These are phyloP conservation scores for Viridothelium virens DNA, from an alignment of 495 filamentous ascomycete species.

Conservation along the genomic window DNA sequence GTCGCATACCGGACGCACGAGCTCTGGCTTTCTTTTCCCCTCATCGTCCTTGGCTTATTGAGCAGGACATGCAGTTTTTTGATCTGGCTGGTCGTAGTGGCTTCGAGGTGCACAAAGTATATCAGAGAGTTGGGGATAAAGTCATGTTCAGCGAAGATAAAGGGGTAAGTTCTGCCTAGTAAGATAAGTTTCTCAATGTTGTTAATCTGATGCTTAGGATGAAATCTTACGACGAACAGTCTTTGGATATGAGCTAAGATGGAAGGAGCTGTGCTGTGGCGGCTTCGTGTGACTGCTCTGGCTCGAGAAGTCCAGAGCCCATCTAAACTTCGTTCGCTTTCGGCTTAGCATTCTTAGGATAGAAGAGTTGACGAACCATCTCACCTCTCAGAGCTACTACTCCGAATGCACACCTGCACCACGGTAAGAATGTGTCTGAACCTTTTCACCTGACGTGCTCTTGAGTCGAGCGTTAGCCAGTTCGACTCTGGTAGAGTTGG, in stretches of 20 bases:
- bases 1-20: slow-evolving; percentile 42
- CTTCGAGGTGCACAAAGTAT: slow-evolving; percentile 65
- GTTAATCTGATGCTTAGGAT: slow-evolving; percentile 27
- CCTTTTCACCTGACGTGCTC: too few relatives aligned
- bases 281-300: background rate
- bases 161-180: slow-evolving; percentile 45
- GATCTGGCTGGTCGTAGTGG: slow-evolving; percentile 59
- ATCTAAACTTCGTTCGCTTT: too few relatives aligned
- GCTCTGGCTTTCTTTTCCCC: slow-evolving; percentile 90
- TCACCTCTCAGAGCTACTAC: too few relatives aligned
- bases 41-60: slow-evolving; percentile 80
- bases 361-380: too few relatives aligned
- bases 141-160: slow-evolving; percentile 84
- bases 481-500: too few relatives aligned
- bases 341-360: too few relatives aligned
- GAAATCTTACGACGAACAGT: slow-evolving; percentile 61
- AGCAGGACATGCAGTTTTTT: slow-evolving; percentile 81
- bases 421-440: too few relatives aligned
- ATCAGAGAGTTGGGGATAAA: slow-evolving; percentile 71
- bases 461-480: too few relatives aligned
- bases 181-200: background rate
- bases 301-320: too few relatives aligned
- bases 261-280: slow-evolving; percentile 17
- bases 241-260: slow-evolving; percentile 62
- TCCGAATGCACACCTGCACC: too few relatives aligned